Evolutionary conservation across 768 basidiomycete species (phyloP).

Genomic region (Leccinum broughii): DNA sequence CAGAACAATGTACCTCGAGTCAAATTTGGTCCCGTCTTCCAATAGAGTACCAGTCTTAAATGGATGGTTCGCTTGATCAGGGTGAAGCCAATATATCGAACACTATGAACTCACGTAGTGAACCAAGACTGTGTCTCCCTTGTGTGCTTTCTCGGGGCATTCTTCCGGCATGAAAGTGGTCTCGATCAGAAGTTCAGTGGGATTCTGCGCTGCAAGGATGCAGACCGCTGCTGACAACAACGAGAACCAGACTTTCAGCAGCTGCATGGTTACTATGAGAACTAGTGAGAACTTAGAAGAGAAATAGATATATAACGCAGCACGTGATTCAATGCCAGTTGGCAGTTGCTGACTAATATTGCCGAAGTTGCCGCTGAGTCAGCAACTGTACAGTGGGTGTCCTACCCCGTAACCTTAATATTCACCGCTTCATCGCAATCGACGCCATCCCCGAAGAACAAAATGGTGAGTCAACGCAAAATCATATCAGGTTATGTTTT

Average conservation of each 20-base stretch:
- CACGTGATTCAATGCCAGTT: constrained; percentile 2
- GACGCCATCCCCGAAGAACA: constrained; percentile 38
- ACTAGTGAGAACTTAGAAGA: neutral
- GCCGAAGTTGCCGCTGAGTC: constrained; percentile 28
- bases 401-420: constrained; percentile 36
- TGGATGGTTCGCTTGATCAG: neutral
- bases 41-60: constrained; percentile 71
- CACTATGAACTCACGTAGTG: constrained; percentile 66
- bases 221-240: constrained; percentile 47
- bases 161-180: constrained; percentile 58
- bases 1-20: constrained; percentile 64
- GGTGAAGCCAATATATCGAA: neutral
- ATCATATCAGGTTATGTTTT: neutral
- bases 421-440: constrained; percentile 19
- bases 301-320: neutral
- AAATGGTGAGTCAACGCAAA: constrained; percentile 45
- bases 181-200: constrained; percentile 60
- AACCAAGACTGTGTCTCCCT: constrained; percentile 66
- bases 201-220: constrained; percentile 49
- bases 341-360: constrained; percentile 1
- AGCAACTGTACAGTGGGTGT: constrained; percentile 44
- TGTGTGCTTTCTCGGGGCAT: constrained; percentile 54
- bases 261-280: constrained; percentile 43
- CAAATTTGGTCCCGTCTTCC: constrained; percentile 78
- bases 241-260: constrained; percentile 48